These are phyloP conservation scores for Calonectria honghensis DNA, from an alignment of 2,329 filamentous ascomycete species.

Conservation along the genomic window DNA sequence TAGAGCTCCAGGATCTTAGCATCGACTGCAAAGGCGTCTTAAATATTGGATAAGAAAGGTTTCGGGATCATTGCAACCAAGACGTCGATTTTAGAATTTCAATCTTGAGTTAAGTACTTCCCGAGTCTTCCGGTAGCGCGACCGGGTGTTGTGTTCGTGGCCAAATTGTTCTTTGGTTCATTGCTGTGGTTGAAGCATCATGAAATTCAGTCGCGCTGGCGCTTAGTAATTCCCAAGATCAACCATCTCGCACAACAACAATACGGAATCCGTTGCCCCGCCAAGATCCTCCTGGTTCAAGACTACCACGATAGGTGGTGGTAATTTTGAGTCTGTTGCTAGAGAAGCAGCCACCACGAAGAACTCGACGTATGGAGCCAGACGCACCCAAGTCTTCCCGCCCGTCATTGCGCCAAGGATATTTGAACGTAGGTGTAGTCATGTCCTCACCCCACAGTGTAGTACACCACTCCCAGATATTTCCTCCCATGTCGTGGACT, in stretches of 20 bases:
- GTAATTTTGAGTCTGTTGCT: conserved; percentile 11
- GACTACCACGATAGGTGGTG: conserved; percentile 20
- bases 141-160: neutral
- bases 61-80: neutral
- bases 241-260: conserved; percentile 1
- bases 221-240: neutral
- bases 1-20: neutral
- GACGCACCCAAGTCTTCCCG: neutral
- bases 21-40: conserved; percentile 24
- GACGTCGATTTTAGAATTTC: neutral
- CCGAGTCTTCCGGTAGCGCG: too few species aligned
- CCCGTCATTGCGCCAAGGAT: conserved; percentile 16
- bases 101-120: too few species aligned
- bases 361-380: conserved; percentile 14
- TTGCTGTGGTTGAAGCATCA: neutral
- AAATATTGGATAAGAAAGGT: neutral
- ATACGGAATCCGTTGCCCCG: conserved; percentile 24
- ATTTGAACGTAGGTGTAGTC: conserved; percentile 7
- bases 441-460: conserved; percentile 25
- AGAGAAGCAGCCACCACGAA: conserved; percentile 22
- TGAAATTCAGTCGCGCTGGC: neutral
- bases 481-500: conserved; percentile 20
- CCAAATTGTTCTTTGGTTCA: neutral
- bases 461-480: conserved; percentile 29
- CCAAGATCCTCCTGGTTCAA: conserved; percentile 15